Evolutionary conservation across 441 rosid species (phyloP).

Genomic region (Adansonia rubrostipa): DNA sequence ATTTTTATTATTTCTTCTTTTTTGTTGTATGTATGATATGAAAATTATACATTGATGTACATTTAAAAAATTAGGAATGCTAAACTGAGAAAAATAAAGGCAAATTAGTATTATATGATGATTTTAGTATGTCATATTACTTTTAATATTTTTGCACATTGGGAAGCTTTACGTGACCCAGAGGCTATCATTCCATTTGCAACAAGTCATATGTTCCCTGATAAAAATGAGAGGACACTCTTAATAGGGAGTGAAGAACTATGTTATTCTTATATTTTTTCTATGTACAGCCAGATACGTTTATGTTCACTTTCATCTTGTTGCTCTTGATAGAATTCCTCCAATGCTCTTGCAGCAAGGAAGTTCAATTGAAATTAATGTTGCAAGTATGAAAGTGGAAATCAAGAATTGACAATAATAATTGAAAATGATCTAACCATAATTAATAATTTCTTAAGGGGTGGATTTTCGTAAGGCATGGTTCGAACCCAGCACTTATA

Average conservation of each 20-base stretch:
- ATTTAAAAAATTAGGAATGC: conserved; percentile 28
- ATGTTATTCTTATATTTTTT: neutral
- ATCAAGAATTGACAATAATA: neutral
- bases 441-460: too few relatives aligned
- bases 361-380: neutral
- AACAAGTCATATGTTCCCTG: neutral
- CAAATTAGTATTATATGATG: conserved; percentile 2
- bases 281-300: neutral
- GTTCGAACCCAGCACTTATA: too few relatives aligned
- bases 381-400: neutral
- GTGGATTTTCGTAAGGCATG: too few relatives aligned
- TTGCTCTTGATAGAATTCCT: neutral
- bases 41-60: conserved; percentile 33
- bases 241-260: neutral
- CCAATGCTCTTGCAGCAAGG: neutral
- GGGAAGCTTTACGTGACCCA: neutral
- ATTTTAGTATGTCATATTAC: neutral
- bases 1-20: neutral
- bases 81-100: conserved; percentile 24
- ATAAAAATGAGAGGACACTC: neutral
- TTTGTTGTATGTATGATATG: conserved; percentile 31
- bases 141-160: neutral
- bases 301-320: neutral
- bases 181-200: neutral
- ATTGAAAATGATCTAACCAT: too few relatives aligned